Percentiles rank a stretch among this genome's conserved stretches.
Conservation (phyloP, 2,329 filamentous ascomycete genomes). For the Ceratocystis papillata region DNA sequence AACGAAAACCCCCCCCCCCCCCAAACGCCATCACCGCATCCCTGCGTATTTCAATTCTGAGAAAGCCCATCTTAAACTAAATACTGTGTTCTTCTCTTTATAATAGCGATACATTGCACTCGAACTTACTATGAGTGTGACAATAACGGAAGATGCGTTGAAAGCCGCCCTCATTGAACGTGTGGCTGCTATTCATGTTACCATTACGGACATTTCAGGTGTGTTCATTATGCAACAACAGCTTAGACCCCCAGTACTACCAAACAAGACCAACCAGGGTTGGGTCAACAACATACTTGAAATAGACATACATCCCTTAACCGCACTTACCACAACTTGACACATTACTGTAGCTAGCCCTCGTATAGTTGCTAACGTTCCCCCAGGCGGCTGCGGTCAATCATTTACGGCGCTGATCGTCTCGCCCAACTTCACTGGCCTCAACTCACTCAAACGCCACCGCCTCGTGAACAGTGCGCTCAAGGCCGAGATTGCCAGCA, state of each 20-base stretch:
- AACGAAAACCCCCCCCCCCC: background rate
- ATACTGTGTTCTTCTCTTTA: background rate
- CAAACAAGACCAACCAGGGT: background rate
- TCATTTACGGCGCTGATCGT: constrained; percentile 50
- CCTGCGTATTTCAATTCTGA: background rate
- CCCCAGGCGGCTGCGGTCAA: constrained; percentile 50
- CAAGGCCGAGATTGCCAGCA: constrained; percentile 77
- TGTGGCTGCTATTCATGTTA: constrained; percentile 65
- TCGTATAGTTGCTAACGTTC: constrained; percentile 19
- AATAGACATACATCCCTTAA: background rate
- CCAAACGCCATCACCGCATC: constrained; percentile 10
- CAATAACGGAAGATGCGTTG: constrained; percentile 55
- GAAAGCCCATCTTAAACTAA: background rate
- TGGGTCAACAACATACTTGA: background rate
- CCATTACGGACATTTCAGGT: constrained; percentile 91
- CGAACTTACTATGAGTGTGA: constrained; percentile 17
- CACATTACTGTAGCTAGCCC: constrained; percentile 6
- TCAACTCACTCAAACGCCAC: constrained; percentile 71
- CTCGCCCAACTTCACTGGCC: constrained; percentile 57
- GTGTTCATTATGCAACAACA: constrained; percentile 30
- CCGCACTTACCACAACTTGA: background rate
- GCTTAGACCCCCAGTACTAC: background rate
- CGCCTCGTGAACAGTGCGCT: constrained; percentile 73
- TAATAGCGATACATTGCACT: background rate
- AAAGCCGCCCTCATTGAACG: constrained; percentile 57